phyloP scores from a whole-genome alignment of 164 flowering plant genomes.

The Tetrastigma voinierianum region DNA sequence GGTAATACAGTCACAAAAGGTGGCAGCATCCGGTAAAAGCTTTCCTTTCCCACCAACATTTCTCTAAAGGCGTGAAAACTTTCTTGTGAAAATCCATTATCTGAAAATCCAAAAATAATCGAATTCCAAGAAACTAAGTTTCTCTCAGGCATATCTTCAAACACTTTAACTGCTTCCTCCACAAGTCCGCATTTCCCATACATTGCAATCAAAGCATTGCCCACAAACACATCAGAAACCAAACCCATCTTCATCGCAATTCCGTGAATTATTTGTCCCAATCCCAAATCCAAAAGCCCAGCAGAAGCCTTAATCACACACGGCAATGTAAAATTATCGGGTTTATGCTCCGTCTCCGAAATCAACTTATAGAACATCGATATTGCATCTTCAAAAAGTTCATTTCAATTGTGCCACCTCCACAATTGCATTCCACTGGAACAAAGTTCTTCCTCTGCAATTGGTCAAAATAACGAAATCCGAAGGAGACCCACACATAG shows the following conservation, averaged over 20 bases:
- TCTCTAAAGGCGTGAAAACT: conserved; percentile 27
- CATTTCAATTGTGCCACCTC: conserved; percentile 56
- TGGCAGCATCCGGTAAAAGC: conserved; percentile 48
- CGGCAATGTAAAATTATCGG: conserved; percentile 56
- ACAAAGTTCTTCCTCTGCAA: conserved; percentile 50
- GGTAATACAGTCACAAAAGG: conserved; percentile 58
- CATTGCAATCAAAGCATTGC: conserved; percentile 34
- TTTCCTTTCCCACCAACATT: conserved; percentile 32
- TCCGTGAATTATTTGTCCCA: conserved; percentile 29
- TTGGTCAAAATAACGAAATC: conserved; percentile 48
- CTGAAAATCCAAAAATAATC: conserved; percentile 37
- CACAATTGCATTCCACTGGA: conserved; percentile 64
- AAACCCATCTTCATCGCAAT: conserved; percentile 30
- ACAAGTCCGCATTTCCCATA: conserved; percentile 34
- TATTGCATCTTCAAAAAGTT: conserved; percentile 47
- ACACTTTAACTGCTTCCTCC: conserved; percentile 32
- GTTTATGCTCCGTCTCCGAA: conserved; percentile 28
- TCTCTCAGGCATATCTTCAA: conserved; percentile 27
- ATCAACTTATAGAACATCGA: conserved; percentile 44
- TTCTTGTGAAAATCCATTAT: conserved; percentile 32
- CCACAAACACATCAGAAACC: conserved; percentile 34
- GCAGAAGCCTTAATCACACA: conserved; percentile 41
- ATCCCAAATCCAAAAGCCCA: conserved; percentile 21
- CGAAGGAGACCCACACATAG: conserved; percentile 48
- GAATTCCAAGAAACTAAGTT: conserved; percentile 44